Evolutionary conservation across 1,284 basidiomycete species (phyloP).

Genomic region (Rhodotorula sp.): DNA sequence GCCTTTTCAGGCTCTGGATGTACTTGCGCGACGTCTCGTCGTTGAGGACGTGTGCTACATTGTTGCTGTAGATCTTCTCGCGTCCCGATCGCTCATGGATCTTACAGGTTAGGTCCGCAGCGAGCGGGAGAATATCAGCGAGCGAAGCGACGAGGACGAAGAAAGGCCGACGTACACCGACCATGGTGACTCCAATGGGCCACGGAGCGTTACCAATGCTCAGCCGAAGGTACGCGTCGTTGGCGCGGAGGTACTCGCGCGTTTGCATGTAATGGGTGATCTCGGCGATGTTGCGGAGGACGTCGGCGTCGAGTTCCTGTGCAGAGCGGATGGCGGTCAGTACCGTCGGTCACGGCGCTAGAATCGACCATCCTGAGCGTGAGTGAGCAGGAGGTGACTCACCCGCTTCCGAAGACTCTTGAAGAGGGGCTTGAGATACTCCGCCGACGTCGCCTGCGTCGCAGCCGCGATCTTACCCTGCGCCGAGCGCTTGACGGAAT

Average conservation of each 20-base stretch:
- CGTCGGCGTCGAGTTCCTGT: slow-evolving; percentile 77
- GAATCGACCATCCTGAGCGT: background rate
- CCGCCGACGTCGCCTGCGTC: slow-evolving; percentile 90
- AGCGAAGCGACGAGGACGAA: background rate
- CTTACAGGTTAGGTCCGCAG: background rate
- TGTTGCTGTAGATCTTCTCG: slow-evolving; percentile 94
- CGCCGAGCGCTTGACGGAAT: slow-evolving; percentile 71
- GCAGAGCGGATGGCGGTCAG: background rate
- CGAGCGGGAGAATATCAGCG: background rate
- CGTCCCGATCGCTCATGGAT: slow-evolving; percentile 57
- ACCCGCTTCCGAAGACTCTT: slow-evolving; percentile 76
- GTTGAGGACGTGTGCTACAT: slow-evolving; percentile 96
- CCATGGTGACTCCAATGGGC: slow-evolving; percentile 99
- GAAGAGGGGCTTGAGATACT: slow-evolving; percentile 96
- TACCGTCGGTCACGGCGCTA: background rate
- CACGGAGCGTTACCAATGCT: slow-evolving; percentile 98
- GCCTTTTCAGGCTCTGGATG: slow-evolving; percentile 91
- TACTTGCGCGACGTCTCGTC: slow-evolving; percentile 99
- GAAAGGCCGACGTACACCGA: slow-evolving; percentile 58
- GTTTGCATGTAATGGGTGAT: slow-evolving; percentile 96
- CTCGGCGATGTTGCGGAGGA: slow-evolving; percentile 85
- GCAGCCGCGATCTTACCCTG: slow-evolving; percentile 93
- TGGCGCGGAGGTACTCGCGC: slow-evolving; percentile 88
- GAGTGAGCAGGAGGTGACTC: background rate
- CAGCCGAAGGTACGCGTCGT: slow-evolving; percentile 93